Percentiles rank a stretch among this genome's conserved stretches.
These are phyloP conservation scores for Austroboletus novae-zelandiae DNA, from an alignment of 1,284 basidiomycete genomes.

Conservation along the genomic window DNA sequence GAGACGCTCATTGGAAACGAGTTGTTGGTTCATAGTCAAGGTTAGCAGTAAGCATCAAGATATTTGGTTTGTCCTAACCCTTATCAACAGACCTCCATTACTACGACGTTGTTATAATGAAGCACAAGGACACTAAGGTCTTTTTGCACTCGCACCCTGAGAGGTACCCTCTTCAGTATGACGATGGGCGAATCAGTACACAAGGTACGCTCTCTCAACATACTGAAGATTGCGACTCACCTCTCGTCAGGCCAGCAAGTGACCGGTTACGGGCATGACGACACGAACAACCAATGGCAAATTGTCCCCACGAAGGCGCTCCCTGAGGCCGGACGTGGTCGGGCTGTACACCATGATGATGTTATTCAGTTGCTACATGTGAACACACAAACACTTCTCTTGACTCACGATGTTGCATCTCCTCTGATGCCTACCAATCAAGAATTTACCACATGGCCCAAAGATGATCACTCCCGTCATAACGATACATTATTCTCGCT, in stretches of 20 bases:
- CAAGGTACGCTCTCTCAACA: conserved; percentile 57
- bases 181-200: conserved; percentile 93
- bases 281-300: conserved; percentile 96
- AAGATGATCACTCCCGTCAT: conserved; percentile 67
- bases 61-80: conserved; percentile 5
- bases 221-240: neutral
- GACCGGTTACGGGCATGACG: conserved; percentile 93
- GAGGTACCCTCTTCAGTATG: conserved; percentile 90
- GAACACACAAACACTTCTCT: conserved; percentile 77
- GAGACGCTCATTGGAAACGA: conserved; percentile 94
- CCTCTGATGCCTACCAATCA: conserved; percentile 98
- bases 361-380: conserved; percentile 88
- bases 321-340: conserved; percentile 84
- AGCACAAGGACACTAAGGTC: conserved; percentile 91
- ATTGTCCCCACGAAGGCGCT: conserved; percentile 91
- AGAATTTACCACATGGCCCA: conserved; percentile 91
- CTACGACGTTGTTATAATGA: conserved; percentile 84
- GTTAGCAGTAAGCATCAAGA: conserved; percentile 40
- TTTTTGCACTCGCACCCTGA: conserved; percentile 93
- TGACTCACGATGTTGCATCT: conserved; percentile 98
- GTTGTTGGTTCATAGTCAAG: conserved; percentile 85
- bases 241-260: conserved; percentile 83
- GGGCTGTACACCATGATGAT: conserved; percentile 88
- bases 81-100: conserved; percentile 80
- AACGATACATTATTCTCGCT: conserved; percentile 90